Percentiles rank a stretch among this genome's conserved stretches.
Evolutionary conservation across 108 stramenopile genomes (phyloP).

Genomic region (Cylindrotheca fusiformis): DNA sequence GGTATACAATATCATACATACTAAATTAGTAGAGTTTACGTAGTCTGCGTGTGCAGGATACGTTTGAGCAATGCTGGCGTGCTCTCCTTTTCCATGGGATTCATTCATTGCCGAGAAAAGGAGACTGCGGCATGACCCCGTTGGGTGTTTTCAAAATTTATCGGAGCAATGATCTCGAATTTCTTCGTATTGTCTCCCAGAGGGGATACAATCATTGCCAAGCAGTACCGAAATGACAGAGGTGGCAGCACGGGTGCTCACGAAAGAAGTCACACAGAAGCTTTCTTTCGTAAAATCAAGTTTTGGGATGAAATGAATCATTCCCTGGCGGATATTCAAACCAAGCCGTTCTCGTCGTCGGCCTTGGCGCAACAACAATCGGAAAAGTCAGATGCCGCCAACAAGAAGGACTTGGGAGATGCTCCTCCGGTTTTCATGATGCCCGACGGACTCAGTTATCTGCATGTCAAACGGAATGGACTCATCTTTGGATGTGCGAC

Average conservation of each 20-base stretch:
- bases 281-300: constrained; percentile 96
- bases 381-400: constrained; percentile 6
- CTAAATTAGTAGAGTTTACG: too few relatives aligned
- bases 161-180: constrained; percentile 81
- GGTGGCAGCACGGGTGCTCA: constrained; percentile 63
- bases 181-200: constrained; percentile 98
- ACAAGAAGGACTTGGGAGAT: constrained; percentile 51
- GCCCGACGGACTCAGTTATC: constrained; percentile 91
- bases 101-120: too few relatives aligned
- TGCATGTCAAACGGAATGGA: constrained; percentile 94
- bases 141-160: too few relatives aligned
- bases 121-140: too few relatives aligned
- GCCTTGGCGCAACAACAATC: background rate
- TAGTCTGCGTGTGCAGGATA: too few relatives aligned
- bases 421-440: constrained; percentile 90
- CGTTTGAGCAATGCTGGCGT: too few relatives aligned
- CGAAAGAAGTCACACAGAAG: constrained; percentile 89
- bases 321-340: background rate
- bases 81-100: too few relatives aligned
- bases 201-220: constrained; percentile 98
- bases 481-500: constrained; percentile 96
- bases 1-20: too few relatives aligned
- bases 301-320: constrained; percentile 83
- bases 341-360: constrained; percentile 5
- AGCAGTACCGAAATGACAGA: constrained; percentile 83